phyloP scores from a whole-genome alignment of 2,329 filamentous ascomycete genomes.

The Nakataea oryzae region DNA sequence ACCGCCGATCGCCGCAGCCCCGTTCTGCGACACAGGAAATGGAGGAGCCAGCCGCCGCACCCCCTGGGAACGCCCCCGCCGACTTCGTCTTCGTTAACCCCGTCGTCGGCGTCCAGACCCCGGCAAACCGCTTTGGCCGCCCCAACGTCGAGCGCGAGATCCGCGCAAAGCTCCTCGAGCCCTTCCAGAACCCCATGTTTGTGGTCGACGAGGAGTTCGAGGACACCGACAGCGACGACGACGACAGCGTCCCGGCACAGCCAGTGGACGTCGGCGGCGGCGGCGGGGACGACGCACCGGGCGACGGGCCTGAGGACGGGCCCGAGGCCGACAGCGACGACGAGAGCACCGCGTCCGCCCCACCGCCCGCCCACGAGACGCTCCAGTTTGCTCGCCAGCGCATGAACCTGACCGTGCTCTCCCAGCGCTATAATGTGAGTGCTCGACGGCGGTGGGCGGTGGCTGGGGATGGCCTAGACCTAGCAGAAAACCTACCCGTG shows the following conservation, averaged over 20 bases:
- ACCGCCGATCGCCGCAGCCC: not conserved
- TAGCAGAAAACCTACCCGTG: too few species aligned
- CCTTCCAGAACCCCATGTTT: slow-evolving; percentile 3
- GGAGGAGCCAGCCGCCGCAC: not conserved
- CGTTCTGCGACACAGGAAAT: not conserved
- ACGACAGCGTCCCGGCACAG: not conserved
- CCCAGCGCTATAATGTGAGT: slow-evolving; percentile 44
- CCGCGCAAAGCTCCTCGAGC: slow-evolving; percentile 5
- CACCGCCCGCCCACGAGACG: not conserved
- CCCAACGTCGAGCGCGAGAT: slow-evolving; percentile 3
- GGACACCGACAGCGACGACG: slow-evolving; percentile 4
- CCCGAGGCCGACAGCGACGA: not conserved
- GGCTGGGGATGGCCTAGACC: too few species aligned
- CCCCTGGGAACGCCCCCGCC: not conserved
- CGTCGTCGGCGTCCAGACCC: slow-evolving; percentile 15
- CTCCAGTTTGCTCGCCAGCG: slow-evolving; percentile 19
- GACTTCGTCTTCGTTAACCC: slow-evolving; percentile 13
- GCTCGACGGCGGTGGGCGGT: too few species aligned
- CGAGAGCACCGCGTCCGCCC: not conserved
- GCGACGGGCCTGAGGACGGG: not conserved
- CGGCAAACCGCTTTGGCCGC: slow-evolving; percentile 12
- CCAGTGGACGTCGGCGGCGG: not conserved
- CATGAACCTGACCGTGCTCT: slow-evolving; percentile 47
- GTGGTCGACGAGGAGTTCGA: slow-evolving; percentile 7
- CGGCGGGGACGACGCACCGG: not conserved